Base-by-base conservation (phyloP, 306 rosid species). In the Cicer yamashitae region DNA sequence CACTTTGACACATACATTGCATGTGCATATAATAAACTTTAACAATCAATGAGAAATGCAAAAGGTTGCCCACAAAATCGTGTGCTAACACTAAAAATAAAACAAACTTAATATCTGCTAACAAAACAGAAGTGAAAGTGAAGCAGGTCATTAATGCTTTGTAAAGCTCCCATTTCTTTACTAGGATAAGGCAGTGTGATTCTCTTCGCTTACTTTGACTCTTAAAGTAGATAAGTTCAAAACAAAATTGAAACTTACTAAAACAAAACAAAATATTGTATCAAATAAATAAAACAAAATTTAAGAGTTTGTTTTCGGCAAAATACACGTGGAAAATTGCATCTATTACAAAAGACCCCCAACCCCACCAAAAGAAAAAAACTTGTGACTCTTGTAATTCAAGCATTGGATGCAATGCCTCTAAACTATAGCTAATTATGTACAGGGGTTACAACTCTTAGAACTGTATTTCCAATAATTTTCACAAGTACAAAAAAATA, bases 371-470 rank as follows among this genome's bases (percentile, higher is more conserved):
- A 67, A 66, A 63, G 13, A 7, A 8, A 52, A 37, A 52, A 50
- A 15, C 47, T 15, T 8, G 59, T 12, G 60, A 74, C 74, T 58
- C 46, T 41, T 13, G 66, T 65, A 77, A 83, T 58, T 82, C 87
- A 82, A 79, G 79, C 80, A 74, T 78, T 45, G 77, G 77, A 88
- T 82, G 85, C 77, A 84, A 92, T 68, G 81, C 68, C 90, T 86
- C 85, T 85, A 80, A 87, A 82, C 86, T 78, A 84, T 79, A 47
- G 65, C 89, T 82, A 78, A 82, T 68, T 90, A 89, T 96, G 77
- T 89, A 96, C 99, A 96, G 74, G 77, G 40, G 88, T 86, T 90
- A 82, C 93, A 89, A 84, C 82, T 79, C 79, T 61, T 48, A n/a
- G 74, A 72, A 53, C 89, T 71, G 77, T 78, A 53, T 78, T 82